These are phyloP conservation scores for Blepharisma undulans DNA, from an alignment of 169 alveolate species.

Conservation along the genomic window DNA sequence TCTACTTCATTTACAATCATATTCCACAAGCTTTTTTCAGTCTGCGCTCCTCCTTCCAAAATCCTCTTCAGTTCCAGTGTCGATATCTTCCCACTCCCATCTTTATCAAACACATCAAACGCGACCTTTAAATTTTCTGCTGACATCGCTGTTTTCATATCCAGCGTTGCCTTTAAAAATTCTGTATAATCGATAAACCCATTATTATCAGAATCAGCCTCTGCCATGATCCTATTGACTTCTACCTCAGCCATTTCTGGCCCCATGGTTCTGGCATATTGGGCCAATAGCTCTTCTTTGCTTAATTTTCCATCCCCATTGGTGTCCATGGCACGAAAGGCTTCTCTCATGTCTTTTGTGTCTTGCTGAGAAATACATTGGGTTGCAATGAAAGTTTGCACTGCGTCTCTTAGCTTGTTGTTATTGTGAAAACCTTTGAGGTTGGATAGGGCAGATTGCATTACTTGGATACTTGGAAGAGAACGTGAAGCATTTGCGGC, in stretches of 20 bases:
- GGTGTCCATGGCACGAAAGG: constrained; percentile 13
- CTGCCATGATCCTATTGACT: neutral
- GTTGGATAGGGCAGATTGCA: neutral
- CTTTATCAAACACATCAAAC: constrained; percentile 51
- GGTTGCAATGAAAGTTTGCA: neutral
- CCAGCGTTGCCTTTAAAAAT: constrained; percentile 42
- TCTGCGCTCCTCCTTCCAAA: constrained; percentile 6
- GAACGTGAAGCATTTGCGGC: neutral
- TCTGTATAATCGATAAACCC: constrained; percentile 38
- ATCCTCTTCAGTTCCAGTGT: constrained; percentile 47
- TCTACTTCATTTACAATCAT: constrained; percentile 35
- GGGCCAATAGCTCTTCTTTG: constrained; percentile 25
- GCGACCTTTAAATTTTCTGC: constrained; percentile 64
- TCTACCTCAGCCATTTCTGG: neutral
- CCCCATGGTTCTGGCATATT: neutral
- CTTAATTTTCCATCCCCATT: constrained; percentile 44
- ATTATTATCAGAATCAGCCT: constrained; percentile 22
- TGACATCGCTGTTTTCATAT: constrained; percentile 33
- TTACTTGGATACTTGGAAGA: neutral
- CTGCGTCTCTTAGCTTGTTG: constrained; percentile 32
- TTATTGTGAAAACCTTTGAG: neutral
- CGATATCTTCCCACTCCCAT: constrained; percentile 52
- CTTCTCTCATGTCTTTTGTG: constrained; percentile 15
- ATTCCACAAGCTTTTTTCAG: neutral
- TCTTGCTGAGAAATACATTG: neutral